These are phyloP conservation scores for Sequoia sempervirens DNA, from an alignment of 75 land plant species.

Conservation along the genomic window DNA sequence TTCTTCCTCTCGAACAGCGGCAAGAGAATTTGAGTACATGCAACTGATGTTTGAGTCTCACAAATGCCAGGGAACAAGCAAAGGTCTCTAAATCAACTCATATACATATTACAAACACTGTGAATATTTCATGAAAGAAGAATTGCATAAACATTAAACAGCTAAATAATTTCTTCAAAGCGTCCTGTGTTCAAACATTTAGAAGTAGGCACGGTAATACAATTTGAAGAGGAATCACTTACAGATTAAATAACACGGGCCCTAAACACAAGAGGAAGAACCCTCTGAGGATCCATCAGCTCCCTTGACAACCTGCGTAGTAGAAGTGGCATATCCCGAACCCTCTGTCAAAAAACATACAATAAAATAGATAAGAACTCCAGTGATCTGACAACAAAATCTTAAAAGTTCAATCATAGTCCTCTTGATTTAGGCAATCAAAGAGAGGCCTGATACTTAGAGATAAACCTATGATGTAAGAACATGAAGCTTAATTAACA, in stretches of 20 bases:
- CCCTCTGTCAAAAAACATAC: constrained; percentile 37
- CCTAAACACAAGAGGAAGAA: constrained; percentile 73
- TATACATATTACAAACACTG: neutral
- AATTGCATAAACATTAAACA: neutral
- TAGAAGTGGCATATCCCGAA: constrained; percentile 78
- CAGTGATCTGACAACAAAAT: neutral
- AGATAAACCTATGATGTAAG: neutral
- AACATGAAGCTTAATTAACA: neutral
- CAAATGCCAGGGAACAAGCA: neutral
- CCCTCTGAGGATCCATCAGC: constrained; percentile 77
- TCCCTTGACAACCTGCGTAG: constrained; percentile 74
- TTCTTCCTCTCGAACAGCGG: neutral
- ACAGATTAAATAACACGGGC: constrained; percentile 68
- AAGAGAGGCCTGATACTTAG: neutral
- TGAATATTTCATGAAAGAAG: neutral
- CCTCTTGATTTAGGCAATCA: neutral
- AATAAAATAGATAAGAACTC: neutral
- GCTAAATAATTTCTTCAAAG: neutral
- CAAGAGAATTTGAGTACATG: neutral
- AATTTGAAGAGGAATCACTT: constrained; percentile 19
- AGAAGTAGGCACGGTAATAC: neutral
- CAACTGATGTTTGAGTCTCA: neutral
- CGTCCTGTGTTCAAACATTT: neutral
- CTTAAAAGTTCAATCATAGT: neutral
- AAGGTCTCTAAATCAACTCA: neutral